Evolutionary conservation across 116 monocot genomes (phyloP), one percentile per base, ranked within the genome.

Genomic region (Iris pallida): DNA sequence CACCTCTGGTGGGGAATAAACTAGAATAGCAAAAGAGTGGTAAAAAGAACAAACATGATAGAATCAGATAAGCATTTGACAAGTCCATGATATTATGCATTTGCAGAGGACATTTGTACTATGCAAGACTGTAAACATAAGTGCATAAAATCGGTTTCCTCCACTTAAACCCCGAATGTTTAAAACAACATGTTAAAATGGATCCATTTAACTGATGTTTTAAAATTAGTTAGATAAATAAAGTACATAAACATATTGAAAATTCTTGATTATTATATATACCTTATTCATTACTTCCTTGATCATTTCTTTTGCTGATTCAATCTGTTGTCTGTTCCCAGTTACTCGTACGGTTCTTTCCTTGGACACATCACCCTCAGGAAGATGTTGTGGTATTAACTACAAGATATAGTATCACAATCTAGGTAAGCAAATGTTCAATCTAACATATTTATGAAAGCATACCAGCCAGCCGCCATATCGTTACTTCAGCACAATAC

Each of bases 231-330:
- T 30, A 30, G 30, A 30, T 30, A 30, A 30, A 30, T 30, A 53
- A 54, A 1, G 66, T 14, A 66, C 1, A 12, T 40, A 5, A 40
- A 54, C 30, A 30, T 30, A 30, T 30, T 30, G 30, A 30, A 30
- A 30, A 30, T 30, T 30, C 30, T 30, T 30, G 30, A 30, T 30
- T 14, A 53, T 42, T 16, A 52, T 40, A 59, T 53, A 64, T 80
- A 93, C 97, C 97, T 92, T 90, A 73, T 65, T 88, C 81, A 98
- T 85, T 53, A 90, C 85, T 57, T 93, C 90, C 78, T 83, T 88
- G 56, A 98, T 86, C 87, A 98, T 71, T 59, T 73, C 82, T 78
- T 79, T 87, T 19, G 97, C 97, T 61, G 68, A 53, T 72, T 98
- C 97, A 78, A 98, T 84, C 62, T 98, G 93, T 59, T 80, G 81